phyloP scores from a whole-genome alignment of 768 basidiomycete genomes.

The Dentipellis sp. region DNA sequence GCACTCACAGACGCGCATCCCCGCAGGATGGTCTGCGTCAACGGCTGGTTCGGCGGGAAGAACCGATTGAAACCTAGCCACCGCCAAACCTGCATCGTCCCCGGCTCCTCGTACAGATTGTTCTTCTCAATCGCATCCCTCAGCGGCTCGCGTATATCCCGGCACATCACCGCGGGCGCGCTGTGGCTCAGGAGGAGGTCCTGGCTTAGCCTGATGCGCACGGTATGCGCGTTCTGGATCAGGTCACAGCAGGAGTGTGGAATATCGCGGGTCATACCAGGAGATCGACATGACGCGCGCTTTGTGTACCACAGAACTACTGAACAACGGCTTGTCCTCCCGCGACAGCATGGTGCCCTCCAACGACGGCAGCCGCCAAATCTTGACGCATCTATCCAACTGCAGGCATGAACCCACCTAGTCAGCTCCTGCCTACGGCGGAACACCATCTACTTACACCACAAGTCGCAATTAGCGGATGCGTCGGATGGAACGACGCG shows the following conservation, averaged over 20 bases:
- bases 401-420: constrained; percentile 18
- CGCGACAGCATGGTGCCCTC: constrained; percentile 33
- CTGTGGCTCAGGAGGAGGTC: constrained; percentile 40
- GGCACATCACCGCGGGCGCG: constrained; percentile 40
- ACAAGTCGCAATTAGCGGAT: constrained; percentile 67
- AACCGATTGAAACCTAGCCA: constrained; percentile 63
- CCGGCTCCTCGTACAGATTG: neutral
- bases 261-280: constrained; percentile 35
- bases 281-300: constrained; percentile 52
- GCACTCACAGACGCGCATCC: constrained; percentile 52
- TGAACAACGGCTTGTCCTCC: constrained; percentile 73
- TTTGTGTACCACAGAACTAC: constrained; percentile 55
- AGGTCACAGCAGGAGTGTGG: neutral
- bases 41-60: constrained; percentile 38
- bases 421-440: neutral
- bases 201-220: constrained; percentile 1
- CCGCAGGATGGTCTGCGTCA: constrained; percentile 16
- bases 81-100: constrained; percentile 45
- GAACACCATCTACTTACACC: constrained; percentile 39
- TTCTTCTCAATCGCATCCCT: neutral
- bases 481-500: constrained; percentile 58
- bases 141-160: neutral
- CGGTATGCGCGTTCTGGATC: neutral
- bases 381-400: constrained; percentile 70
- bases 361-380: constrained; percentile 51